Evolutionary conservation across 768 basidiomycete species (phyloP).

Genomic region (Serendipita sp.): DNA sequence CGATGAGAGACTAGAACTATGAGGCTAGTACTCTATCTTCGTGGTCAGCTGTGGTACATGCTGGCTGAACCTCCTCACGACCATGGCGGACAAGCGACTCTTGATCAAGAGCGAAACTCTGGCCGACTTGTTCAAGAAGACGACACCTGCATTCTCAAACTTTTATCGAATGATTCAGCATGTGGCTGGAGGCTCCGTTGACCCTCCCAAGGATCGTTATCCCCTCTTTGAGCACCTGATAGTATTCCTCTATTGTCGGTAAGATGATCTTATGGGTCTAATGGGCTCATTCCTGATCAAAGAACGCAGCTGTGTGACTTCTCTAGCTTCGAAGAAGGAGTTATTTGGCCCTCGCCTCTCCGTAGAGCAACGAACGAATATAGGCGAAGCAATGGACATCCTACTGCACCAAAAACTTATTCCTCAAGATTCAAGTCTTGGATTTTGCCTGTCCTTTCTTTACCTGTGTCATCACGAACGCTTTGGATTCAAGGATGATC

Average conservation of each 20-base stretch:
- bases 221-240: slow-evolving; percentile 1
- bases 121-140: no score
- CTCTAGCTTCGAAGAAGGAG: background rate
- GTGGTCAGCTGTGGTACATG: no score
- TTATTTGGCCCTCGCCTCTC: background rate
- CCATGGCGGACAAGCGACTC: no score
- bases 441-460: background rate
- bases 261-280: no score
- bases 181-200: no score
- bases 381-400: background rate
- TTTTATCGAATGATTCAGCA: no score
- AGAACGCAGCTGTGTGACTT: background rate
- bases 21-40: no score
- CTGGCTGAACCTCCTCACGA: no score
- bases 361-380: background rate
- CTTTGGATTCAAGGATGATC: background rate
- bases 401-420: background rate
- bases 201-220: background rate
- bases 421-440: background rate
- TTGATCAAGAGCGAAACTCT: no score
- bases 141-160: no score
- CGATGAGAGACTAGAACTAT: no score
- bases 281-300: background rate
- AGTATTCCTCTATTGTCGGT: background rate
- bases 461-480: background rate